Evolutionary conservation across 208 protist species (phyloP).

Genomic region (Leishmania aethiopica): DNA sequence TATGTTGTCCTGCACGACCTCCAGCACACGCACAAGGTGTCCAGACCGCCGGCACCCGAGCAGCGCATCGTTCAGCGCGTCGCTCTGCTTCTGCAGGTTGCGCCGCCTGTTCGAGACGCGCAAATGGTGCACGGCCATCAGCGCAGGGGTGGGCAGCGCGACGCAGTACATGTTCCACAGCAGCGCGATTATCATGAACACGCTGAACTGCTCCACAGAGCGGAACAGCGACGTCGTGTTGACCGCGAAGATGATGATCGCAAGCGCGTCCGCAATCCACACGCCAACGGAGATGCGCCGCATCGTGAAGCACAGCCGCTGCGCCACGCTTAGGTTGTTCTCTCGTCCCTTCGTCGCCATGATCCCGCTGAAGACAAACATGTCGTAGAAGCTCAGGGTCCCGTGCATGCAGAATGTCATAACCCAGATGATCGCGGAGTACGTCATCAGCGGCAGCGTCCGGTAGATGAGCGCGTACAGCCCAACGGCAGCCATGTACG

Average conservation of each 20-base stretch:
- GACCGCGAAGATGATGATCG: conserved; percentile 59
- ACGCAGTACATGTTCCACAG: conserved; percentile 68
- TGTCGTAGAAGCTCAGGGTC: conserved; percentile 67
- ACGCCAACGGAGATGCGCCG: conserved; percentile 40
- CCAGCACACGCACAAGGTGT: conserved; percentile 30
- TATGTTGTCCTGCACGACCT: conserved; percentile 35
- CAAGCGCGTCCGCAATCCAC: conserved; percentile 50
- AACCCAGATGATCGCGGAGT: conserved; percentile 50
- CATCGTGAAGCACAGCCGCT: conserved; percentile 67
- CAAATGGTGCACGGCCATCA: conserved; percentile 62
- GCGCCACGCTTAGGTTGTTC: conserved; percentile 64
- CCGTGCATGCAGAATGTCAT: conserved; percentile 64
- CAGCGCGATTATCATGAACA: conserved; percentile 63
- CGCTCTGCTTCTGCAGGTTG: conserved; percentile 50
- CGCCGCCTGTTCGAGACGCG: conserved; percentile 52
- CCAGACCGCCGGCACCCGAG: conserved; percentile 30
- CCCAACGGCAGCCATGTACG: conserved; percentile 45
- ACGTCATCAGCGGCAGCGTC: conserved; percentile 44
- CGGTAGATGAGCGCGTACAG: conserved; percentile 47
- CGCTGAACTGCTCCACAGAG: conserved; percentile 52
- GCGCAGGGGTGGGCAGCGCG: conserved; percentile 44
- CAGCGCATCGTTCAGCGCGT: conserved; percentile 38
- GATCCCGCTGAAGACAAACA: conserved; percentile 59
- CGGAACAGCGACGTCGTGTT: conserved; percentile 54
- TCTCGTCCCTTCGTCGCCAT: conserved; percentile 61